Evolutionary conservation across 805 yeast species (phyloP).

Genomic region (Hanseniaspora thailandica): DNA sequence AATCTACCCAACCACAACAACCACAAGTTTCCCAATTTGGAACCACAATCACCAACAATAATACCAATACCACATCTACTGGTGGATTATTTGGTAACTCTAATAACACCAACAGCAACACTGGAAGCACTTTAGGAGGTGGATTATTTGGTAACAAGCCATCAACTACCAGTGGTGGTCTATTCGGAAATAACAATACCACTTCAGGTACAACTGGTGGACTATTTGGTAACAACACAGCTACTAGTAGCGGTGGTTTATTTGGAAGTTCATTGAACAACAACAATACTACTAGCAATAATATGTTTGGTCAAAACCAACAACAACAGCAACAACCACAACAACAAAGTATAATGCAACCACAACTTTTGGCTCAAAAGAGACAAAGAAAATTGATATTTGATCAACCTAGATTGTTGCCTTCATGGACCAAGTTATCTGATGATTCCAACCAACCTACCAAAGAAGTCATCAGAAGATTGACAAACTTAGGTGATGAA

Average conservation of each 20-base stretch:
- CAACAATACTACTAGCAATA: slow-evolving; percentile 10
- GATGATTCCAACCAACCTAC: slow-evolving; percentile 11
- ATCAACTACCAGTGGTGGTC: slow-evolving; percentile 1
- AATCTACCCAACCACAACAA: not conserved
- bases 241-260: not conserved
- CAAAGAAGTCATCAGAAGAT: slow-evolving; percentile 7
- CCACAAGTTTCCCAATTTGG: slow-evolving; percentile 14
- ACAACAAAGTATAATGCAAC: not conserved
- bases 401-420: slow-evolving; percentile 8
- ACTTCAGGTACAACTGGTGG: not conserved
- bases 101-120: not conserved
- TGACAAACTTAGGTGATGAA: slow-evolving; percentile 7
- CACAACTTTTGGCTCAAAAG: not conserved
- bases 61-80: not conserved
- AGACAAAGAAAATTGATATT: slow-evolving; percentile 9
- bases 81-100: slow-evolving; percentile 7
- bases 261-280: not conserved
- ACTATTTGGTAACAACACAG: not conserved
- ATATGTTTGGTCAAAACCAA: not conserved
- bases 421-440: slow-evolving; percentile 10
- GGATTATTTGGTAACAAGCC: slow-evolving; percentile 9
- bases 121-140: not conserved
- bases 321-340: slow-evolving; percentile 2
- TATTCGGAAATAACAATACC: slow-evolving; percentile 6
- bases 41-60: slow-evolving; percentile 9